A percentile compares a stretch with the other conserved stretches of the same genome.
Conservation (phyloP, 371 early-diverging fungal genomes). For the Mortierella sp. region DNA sequence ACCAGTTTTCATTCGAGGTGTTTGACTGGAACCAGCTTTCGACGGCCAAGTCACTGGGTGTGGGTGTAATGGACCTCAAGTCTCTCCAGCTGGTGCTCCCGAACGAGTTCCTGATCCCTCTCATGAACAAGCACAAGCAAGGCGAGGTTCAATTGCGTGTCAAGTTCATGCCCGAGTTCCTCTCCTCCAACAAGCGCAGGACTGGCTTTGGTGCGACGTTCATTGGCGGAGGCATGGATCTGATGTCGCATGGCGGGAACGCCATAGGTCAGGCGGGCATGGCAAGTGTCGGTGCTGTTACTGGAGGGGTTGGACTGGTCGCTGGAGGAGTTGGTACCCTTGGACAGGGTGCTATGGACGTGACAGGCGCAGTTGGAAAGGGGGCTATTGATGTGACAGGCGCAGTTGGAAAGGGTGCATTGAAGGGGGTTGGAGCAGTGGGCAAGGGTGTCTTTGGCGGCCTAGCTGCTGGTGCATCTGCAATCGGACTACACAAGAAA, state of each 20-base stretch:
- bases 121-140: slow-evolving; percentile 59
- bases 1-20: slow-evolving; percentile 77
- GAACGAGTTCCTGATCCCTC: slow-evolving; percentile 37
- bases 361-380: slow-evolving; percentile 57
- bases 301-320: slow-evolving; percentile 50
- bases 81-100: slow-evolving; percentile 46
- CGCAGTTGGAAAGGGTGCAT: slow-evolving; percentile 60
- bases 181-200: slow-evolving; percentile 41
- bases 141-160: slow-evolving; percentile 48
- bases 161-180: slow-evolving; percentile 53
- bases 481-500: slow-evolving; percentile 57
- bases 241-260: slow-evolving; percentile 56
- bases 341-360: slow-evolving; percentile 58
- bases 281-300: slow-evolving; percentile 52
- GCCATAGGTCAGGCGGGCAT: slow-evolving; percentile 45
- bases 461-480: slow-evolving; percentile 53
- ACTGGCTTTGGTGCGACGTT: slow-evolving; percentile 53
- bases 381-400: slow-evolving; percentile 57
- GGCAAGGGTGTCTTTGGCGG: slow-evolving; percentile 60
- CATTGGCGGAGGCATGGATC: slow-evolving; percentile 39
- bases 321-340: slow-evolving; percentile 39
- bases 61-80: slow-evolving; percentile 51
- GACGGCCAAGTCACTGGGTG: slow-evolving; percentile 69
- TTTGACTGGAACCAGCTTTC: slow-evolving; percentile 87
- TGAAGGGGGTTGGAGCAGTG: slow-evolving; percentile 63